A percentile compares a stretch with the other conserved stretches of the same genome.
phyloP scores from a whole-genome alignment of 2,329 filamentous ascomycete species.

The Alternaria gaisen region DNA sequence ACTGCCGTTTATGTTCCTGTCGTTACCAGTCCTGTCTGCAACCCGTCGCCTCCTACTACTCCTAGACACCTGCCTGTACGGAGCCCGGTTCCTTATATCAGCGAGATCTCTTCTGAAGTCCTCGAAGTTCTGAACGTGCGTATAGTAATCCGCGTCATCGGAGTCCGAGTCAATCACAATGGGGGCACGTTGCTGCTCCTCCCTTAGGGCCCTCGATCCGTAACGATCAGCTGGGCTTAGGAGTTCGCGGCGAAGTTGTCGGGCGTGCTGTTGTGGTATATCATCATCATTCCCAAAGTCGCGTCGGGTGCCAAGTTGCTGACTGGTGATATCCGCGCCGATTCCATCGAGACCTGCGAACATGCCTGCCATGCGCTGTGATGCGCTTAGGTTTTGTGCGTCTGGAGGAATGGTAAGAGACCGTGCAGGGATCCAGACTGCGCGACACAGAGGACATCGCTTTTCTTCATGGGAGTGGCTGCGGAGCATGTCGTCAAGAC shows the following conservation, averaged over 20 bases:
- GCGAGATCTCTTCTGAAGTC: slow-evolving; percentile 18
- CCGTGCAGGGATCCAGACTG: slow-evolving; percentile 25
- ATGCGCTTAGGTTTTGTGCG: not conserved
- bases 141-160: slow-evolving; percentile 12
- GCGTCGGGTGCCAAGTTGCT: not conserved
- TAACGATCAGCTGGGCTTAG: not conserved
- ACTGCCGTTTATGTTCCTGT: no score
- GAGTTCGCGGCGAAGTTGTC: not conserved
- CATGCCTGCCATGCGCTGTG: not conserved
- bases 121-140: slow-evolving; percentile 13
- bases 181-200: not conserved
- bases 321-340: not conserved
- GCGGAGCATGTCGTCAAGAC: slow-evolving; percentile 21
- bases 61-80: not conserved
- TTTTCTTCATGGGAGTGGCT: slow-evolving; percentile 18
- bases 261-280: not conserved
- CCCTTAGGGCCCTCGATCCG: not conserved
- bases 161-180: slow-evolving; percentile 15
- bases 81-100: slow-evolving; percentile 18
- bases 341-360: not conserved
- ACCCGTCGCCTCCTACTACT: slow-evolving; percentile 2
- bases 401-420: not conserved
- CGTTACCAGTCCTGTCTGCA: not conserved
- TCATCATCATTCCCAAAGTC: not conserved
- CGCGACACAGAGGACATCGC: slow-evolving; percentile 33